phyloP scores from a whole-genome alignment of 305 asterid genomes.

The Monarda citriodora region DNA sequence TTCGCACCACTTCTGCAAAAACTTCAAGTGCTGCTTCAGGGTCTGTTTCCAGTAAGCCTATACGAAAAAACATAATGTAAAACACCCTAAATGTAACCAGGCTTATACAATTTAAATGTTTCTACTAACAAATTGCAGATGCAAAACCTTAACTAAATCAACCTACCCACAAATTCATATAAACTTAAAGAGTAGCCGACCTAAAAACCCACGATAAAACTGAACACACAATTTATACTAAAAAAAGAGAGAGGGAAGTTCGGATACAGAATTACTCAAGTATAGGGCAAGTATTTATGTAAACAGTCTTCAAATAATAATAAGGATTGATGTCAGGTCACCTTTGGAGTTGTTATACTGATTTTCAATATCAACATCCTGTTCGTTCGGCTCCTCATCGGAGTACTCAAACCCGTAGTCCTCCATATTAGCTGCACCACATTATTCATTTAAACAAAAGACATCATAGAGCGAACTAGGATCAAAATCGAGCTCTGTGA shows the following conservation, averaged over 20 bases:
- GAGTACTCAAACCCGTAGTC: constrained; percentile 98
- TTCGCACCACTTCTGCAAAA: constrained; percentile 85
- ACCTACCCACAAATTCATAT: background rate
- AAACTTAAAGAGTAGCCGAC: background rate
- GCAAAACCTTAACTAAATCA: background rate
- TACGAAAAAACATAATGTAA: constrained; percentile 10
- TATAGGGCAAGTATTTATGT: constrained; percentile 4
- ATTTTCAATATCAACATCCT: constrained; percentile 95
- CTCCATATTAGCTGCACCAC: constrained; percentile 86
- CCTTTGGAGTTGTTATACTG: constrained; percentile 97
- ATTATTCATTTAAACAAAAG: constrained; percentile 1
- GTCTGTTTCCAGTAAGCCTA: constrained; percentile 92
- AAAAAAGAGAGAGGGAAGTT: background rate
- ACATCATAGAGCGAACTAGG: constrained; percentile 11
- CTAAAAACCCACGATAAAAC: background rate
- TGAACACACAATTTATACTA: background rate
- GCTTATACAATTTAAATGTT: background rate
- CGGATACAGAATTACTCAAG: constrained; percentile 1
- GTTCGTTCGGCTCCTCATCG: constrained; percentile 95
- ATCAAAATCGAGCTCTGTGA: too few species aligned
- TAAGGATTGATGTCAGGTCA: constrained; percentile 12
- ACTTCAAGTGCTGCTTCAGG: constrained; percentile 97
- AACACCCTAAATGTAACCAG: constrained; percentile 5
- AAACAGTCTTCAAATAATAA: background rate
- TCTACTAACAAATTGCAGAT: constrained; percentile 6